A percentile compares a stretch with the other conserved stretches of the same genome.
Conservation (phyloP, 179 eudicot species). For the Drosera spatulata region DNA sequence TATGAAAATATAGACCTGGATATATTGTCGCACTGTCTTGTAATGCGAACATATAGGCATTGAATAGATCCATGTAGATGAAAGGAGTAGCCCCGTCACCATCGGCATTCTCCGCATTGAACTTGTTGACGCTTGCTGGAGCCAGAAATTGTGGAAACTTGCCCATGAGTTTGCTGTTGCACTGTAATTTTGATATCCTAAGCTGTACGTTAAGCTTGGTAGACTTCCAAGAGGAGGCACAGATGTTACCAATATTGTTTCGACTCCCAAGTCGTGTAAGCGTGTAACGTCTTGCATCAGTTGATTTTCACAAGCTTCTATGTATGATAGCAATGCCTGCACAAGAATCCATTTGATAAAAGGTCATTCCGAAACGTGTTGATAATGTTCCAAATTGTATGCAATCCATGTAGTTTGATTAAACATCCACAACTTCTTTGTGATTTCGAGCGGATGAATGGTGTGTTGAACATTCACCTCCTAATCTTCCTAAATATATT, state of each 20-base stretch:
- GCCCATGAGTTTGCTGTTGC: conserved; percentile 32
- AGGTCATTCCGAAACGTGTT: too few species aligned
- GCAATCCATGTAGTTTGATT: too few species aligned
- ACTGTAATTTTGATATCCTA: conserved; percentile 26
- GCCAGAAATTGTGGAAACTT: conserved; percentile 39
- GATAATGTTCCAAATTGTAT: too few species aligned
- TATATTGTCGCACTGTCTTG: too few species aligned
- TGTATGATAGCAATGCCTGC: conserved; percentile 7
- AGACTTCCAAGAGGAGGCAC: conserved; percentile 70
- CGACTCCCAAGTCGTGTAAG: conserved; percentile 40
- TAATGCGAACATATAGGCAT: too few species aligned
- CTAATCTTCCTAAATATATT: too few species aligned
- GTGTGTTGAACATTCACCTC: too few species aligned
- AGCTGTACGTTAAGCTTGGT: conserved; percentile 26
- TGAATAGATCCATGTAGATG: conserved; percentile 40
- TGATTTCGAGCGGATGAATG: too few species aligned
- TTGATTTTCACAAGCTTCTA: conserved; percentile 36
- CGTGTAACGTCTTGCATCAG: conserved; percentile 32
- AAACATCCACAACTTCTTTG: too few species aligned
- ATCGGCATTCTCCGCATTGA: conserved; percentile 20
- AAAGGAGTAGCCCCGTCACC: conserved; percentile 5
- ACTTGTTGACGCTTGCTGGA: conserved; percentile 40
- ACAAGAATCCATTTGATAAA: neutral
- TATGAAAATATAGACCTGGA: too few species aligned
- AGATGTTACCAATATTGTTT: conserved; percentile 40